phyloP scores from a whole-genome alignment of 345 rosid species.

The Pistacia vera region DNA sequence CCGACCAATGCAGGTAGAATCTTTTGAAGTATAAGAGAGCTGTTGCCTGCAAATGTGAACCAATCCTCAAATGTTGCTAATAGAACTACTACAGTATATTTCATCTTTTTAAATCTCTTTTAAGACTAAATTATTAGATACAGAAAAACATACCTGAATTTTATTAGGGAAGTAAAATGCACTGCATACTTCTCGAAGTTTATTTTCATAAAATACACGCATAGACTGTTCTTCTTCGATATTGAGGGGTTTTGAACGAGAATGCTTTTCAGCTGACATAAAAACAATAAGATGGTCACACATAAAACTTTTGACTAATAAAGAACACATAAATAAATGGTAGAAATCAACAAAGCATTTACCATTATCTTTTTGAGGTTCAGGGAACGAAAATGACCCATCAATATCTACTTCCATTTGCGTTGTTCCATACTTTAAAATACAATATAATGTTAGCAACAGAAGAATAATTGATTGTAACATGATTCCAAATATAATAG shows the following conservation, averaged over 20 bases:
- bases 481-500: not conserved
- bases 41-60: slow-evolving; percentile 68
- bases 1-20: slow-evolving; percentile 96
- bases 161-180: slow-evolving; percentile 96
- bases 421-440: slow-evolving; percentile 71
- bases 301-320: not conserved
- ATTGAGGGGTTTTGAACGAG: slow-evolving; percentile 75
- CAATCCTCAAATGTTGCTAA: slow-evolving; percentile 15
- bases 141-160: slow-evolving; percentile 67
- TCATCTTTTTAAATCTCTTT: not conserved
- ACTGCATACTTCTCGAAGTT: slow-evolving; percentile 94
- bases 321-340: not conserved
- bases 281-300: slow-evolving; percentile 12
- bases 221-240: slow-evolving; percentile 88
- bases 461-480: not conserved
- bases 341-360: slow-evolving; percentile 5
- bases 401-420: slow-evolving; percentile 85
- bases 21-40: slow-evolving; percentile 95
- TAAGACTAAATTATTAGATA: not conserved
- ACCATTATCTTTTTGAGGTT: slow-evolving; percentile 66
- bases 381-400: slow-evolving; percentile 80
- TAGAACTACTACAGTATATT: slow-evolving; percentile 2
- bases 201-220: slow-evolving; percentile 87
- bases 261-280: slow-evolving; percentile 70
- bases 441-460: slow-evolving; percentile 20